Evolutionary conservation across 2,329 filamentous ascomycete genomes (phyloP).

Genomic region (Albophoma yamanashiensis): DNA sequence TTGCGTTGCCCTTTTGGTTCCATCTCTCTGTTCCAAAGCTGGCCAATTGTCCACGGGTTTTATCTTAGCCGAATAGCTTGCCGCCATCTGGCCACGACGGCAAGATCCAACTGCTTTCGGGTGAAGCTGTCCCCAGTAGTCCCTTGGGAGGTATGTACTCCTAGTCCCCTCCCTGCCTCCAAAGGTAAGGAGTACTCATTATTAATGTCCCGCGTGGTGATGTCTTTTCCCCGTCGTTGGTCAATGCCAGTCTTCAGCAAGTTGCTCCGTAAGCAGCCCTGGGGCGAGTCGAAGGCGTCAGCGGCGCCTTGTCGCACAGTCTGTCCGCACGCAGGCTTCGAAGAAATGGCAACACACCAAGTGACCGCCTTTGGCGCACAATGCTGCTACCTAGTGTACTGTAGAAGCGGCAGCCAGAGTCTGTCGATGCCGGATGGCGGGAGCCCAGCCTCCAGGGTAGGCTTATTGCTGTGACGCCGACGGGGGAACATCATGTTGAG

Average conservation of each 20-base stretch:
- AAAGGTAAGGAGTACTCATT: not conserved
- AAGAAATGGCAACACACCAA: not conserved
- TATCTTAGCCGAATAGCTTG: not conserved
- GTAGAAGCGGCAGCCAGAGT: too few relatives aligned
- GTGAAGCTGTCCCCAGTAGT: too few relatives aligned
- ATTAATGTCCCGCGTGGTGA: not conserved
- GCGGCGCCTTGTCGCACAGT: not conserved
- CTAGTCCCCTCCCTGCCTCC: too few relatives aligned
- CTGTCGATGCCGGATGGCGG: not conserved
- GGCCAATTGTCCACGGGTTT: not conserved
- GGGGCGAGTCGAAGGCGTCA: not conserved
- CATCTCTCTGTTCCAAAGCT: not conserved
- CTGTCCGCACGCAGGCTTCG: not conserved
- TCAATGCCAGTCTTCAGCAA: not conserved
- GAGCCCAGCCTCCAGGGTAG: not conserved
- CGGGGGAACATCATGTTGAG: too few relatives aligned
- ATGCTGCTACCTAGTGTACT: too few relatives aligned
- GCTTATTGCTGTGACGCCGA: not conserved
- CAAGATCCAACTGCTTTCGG: not conserved
- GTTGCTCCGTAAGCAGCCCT: not conserved
- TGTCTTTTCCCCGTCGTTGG: too few relatives aligned
- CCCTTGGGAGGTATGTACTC: constrained; percentile 14
- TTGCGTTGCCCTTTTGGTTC: too few relatives aligned
- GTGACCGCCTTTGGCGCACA: too few relatives aligned
- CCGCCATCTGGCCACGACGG: not conserved